Conservation (phyloP, 1,284 basidiomycete genomes). For the Sanghuangporus sanghuang region DNA sequence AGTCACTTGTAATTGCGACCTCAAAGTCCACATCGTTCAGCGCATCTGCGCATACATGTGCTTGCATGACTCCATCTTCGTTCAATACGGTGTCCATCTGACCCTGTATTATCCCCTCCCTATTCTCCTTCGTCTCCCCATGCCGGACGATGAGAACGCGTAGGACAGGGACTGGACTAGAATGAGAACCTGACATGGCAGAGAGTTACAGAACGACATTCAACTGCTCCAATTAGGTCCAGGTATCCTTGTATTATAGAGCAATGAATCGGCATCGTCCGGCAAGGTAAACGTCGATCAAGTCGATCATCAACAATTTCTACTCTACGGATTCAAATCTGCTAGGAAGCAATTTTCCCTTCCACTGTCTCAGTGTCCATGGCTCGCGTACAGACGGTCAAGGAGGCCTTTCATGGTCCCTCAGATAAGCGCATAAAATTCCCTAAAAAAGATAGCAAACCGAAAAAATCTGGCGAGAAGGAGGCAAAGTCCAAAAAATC, state of each 20-base stretch:
- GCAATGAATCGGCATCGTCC: neutral
- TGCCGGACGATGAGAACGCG: slow-evolving; percentile 66
- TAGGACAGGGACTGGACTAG: slow-evolving; percentile 25
- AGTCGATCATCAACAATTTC: neutral
- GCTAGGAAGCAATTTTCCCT: neutral
- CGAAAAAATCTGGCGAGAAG: neutral
- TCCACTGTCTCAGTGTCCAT: slow-evolving; percentile 4
- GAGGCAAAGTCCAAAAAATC: neutral
- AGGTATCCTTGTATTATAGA: too few relatives aligned
- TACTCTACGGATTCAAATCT: neutral
- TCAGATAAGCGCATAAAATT: neutral
- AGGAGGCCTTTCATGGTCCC: neutral
- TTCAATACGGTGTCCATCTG: slow-evolving; percentile 65
- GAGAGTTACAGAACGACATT: neutral
- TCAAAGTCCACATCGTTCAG: slow-evolving; percentile 48
- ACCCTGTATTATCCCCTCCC: slow-evolving; percentile 58
- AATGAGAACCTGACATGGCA: neutral
- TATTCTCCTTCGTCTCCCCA: slow-evolving; percentile 69
- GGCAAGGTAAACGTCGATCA: slow-evolving; percentile 3
- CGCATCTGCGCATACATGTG: slow-evolving; percentile 44
- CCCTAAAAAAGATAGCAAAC: neutral
- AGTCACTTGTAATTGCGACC: slow-evolving; percentile 59
- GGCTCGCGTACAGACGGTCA: slow-evolving; percentile 12
- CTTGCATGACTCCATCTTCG: slow-evolving; percentile 50
- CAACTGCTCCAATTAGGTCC: neutral